Percentiles rank a stretch among this genome's conserved stretches.
phyloP scores from a whole-genome alignment of 306 rosid genomes.

The Arachis stenosperma region DNA sequence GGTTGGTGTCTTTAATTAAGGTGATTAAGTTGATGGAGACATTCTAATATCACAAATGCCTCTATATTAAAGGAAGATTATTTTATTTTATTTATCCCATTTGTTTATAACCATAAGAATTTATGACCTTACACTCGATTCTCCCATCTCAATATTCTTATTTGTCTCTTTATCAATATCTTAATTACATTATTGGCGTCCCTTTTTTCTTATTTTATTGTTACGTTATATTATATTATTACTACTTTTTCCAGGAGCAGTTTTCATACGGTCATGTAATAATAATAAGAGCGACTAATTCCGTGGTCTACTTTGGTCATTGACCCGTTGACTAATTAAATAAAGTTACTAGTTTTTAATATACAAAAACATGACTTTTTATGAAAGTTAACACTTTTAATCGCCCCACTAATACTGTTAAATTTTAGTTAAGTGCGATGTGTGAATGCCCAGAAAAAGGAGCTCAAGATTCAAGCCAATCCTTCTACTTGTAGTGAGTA shows the following conservation, averaged over 20 bases:
- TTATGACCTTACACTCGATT: slow-evolving; percentile 21
- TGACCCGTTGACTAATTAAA: slow-evolving; percentile 23
- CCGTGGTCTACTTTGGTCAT: not conserved
- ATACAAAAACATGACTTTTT: not conserved
- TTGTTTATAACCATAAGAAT: slow-evolving; percentile 29
- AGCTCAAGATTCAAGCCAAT: slow-evolving; percentile 33
- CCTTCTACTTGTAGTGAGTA: not conserved
- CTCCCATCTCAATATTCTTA: slow-evolving; percentile 22
- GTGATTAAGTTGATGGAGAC: not conserved
- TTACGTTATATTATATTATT: not conserved
- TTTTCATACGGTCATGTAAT: not conserved
- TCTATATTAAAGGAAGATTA: not conserved
- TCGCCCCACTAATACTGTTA: not conserved
- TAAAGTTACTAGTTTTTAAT: too few relatives aligned
- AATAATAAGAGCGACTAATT: not conserved
- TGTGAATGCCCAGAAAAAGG: slow-evolving; percentile 24
- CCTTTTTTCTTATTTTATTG: too few relatives aligned
- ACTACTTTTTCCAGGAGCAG: not conserved
- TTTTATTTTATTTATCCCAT: not conserved
- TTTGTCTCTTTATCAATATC: slow-evolving; percentile 15
- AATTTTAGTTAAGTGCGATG: not conserved
- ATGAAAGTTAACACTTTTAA: not conserved
- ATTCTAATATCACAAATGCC: not conserved
- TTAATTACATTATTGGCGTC: slow-evolving; percentile 8
- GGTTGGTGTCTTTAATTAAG: not conserved